These are phyloP conservation scores for Phaeodactylum tricornutum DNA, from an alignment of 108 stramenopile species.

Conservation along the genomic window DNA sequence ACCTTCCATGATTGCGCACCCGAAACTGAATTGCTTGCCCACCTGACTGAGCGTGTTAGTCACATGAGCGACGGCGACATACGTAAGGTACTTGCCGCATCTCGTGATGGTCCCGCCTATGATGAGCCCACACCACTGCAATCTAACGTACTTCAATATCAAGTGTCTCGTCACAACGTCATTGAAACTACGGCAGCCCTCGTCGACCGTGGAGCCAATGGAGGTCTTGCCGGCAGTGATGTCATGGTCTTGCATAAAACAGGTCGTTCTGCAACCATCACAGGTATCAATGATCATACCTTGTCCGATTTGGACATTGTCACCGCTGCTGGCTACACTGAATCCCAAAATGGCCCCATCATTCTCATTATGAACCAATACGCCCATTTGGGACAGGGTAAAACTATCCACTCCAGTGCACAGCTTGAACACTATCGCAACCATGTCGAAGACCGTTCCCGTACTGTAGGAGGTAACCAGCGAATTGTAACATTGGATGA, in stretches of 20 bases:
- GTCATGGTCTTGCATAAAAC: slow-evolving; percentile 3
- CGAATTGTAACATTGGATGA: slow-evolving; percentile 15
- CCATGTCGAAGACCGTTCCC: slow-evolving; percentile 11
- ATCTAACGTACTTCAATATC: no score
- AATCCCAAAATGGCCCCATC: slow-evolving; percentile 8
- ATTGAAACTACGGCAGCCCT: no score
- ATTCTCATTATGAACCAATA: slow-evolving; percentile 22
- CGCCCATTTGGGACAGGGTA: slow-evolving; percentile 10
- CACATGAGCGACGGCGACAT: no score
- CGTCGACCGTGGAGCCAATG: slow-evolving; percentile 31
- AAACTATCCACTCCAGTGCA: slow-evolving; percentile 17
- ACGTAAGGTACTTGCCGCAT: no score
- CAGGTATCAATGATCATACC: slow-evolving; percentile 24
- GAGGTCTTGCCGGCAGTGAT: slow-evolving; percentile 18
- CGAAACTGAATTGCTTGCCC: no score
- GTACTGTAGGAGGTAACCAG: slow-evolving; percentile 8
- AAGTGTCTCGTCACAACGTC: no score
- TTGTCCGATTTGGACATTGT: slow-evolving; percentile 8
- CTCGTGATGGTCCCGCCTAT: no score
- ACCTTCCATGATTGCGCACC: no score
- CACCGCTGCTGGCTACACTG: slow-evolving; percentile 11
- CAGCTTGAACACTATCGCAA: slow-evolving; percentile 13
- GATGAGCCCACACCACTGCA: no score
- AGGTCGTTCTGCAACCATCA: slow-evolving; percentile 8
- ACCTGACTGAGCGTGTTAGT: no score